These are phyloP conservation scores for Suillus discolor DNA, from an alignment of 768 basidiomycete genomes.

Conservation along the genomic window DNA sequence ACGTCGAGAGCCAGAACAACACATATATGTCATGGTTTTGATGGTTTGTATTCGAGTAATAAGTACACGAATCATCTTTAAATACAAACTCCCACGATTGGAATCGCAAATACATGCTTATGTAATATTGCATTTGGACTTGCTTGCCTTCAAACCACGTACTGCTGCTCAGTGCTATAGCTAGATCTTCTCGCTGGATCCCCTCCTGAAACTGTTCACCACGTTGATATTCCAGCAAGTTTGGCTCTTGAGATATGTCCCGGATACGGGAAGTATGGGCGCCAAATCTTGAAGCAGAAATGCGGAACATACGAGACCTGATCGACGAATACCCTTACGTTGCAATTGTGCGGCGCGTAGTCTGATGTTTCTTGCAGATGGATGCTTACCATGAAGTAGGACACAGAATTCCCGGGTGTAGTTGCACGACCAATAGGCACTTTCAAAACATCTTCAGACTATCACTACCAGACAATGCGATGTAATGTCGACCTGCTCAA, in stretches of 20 bases:
- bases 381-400: constrained; percentile 52
- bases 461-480: constrained; percentile 99
- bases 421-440: constrained; percentile 96
- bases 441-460: constrained; percentile 96
- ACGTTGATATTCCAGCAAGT: not conserved
- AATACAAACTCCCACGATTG: not conserved
- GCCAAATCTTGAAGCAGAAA: constrained; percentile 90
- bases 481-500: constrained; percentile 98
- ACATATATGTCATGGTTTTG: constrained; percentile 72
- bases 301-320: constrained; percentile 81
- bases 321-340: constrained; percentile 93
- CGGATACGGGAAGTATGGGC: constrained; percentile 96
- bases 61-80: not conserved
- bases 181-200: not conserved
- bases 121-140: constrained; percentile 19
- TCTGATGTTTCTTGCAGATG: constrained; percentile 19
- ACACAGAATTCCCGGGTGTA: constrained; percentile 98
- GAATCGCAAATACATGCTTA: constrained; percentile 16
- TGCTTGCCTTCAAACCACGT: not conserved
- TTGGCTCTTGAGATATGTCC: constrained; percentile 46
- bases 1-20: constrained; percentile 57
- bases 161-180: not conserved
- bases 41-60: constrained; percentile 10
- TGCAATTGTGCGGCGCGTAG: constrained; percentile 71
- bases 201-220: constrained; percentile 1